phyloP scores from a whole-genome alignment of 495 filamentous ascomycete genomes.

The Sordaria brevicollis region DNA sequence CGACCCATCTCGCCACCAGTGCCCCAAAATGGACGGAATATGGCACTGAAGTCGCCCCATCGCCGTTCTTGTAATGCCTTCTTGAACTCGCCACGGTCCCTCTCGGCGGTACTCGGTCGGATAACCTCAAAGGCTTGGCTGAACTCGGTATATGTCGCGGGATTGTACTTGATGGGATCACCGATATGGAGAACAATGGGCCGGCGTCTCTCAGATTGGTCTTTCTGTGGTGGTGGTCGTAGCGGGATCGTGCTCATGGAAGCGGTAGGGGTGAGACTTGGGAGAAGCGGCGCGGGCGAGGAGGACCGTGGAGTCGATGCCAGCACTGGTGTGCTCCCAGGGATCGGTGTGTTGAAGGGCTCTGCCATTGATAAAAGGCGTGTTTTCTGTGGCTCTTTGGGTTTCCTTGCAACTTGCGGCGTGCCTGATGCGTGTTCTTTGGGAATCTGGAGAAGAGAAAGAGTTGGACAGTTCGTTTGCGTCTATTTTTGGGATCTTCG shows the following conservation, averaged over 20 bases:
- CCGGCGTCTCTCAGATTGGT: constrained; percentile 7
- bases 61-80: constrained; percentile 48
- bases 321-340: constrained; percentile 32
- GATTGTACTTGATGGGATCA: constrained; percentile 59
- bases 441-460: neutral
- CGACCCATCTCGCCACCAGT: constrained; percentile 68
- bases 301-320: constrained; percentile 30
- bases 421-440: neutral
- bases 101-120: constrained; percentile 39
- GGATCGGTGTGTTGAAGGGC: constrained; percentile 39
- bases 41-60: constrained; percentile 64
- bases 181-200: constrained; percentile 56
- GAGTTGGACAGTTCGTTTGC: neutral
- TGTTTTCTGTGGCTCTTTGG: neutral
- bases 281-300: constrained; percentile 28
- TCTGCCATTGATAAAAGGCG: constrained; percentile 27
- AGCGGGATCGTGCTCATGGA: constrained; percentile 10
- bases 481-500: neutral
- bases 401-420: neutral
- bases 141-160: constrained; percentile 45
- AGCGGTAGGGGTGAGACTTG: constrained; percentile 11
- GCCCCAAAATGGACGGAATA: constrained; percentile 72
- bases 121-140: constrained; percentile 47
- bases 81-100: constrained; percentile 48
- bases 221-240: constrained; percentile 1